A percentile compares a stretch with the other conserved stretches of the same genome.
phyloP scores from a whole-genome alignment of 1,284 basidiomycete species.

The Coniferiporia weirii region DNA sequence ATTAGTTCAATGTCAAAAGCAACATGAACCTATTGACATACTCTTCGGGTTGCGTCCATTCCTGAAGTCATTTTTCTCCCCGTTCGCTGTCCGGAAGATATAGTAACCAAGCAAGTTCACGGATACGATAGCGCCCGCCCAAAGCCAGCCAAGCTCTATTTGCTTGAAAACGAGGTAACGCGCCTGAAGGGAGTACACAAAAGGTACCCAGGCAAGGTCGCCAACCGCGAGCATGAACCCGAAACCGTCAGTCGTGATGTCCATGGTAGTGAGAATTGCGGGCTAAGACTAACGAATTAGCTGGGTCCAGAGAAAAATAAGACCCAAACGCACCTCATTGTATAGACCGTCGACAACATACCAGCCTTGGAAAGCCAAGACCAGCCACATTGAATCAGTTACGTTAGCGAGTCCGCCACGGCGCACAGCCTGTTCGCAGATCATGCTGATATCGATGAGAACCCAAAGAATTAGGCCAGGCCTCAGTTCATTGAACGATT shows the following conservation, averaged over 20 bases:
- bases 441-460: constrained; percentile 87
- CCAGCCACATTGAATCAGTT: constrained; percentile 91
- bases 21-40: constrained; percentile 27
- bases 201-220: constrained; percentile 93
- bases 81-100: constrained; percentile 87
- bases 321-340: constrained; percentile 64
- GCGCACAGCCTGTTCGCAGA: constrained; percentile 84
- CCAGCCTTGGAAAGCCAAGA: constrained; percentile 81
- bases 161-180: constrained; percentile 90
- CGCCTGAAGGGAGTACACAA: constrained; percentile 91
- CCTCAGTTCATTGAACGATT: constrained; percentile 94
- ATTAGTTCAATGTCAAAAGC: background rate
- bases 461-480: constrained; percentile 96
- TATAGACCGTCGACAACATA: constrained; percentile 87
- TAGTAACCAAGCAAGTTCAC: constrained; percentile 81
- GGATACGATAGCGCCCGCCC: constrained; percentile 56
- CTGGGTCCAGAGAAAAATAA: constrained; percentile 10
- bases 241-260: constrained; percentile 96
- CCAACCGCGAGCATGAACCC: constrained; percentile 98
- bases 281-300: constrained; percentile 38
- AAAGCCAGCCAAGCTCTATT: constrained; percentile 69
- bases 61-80: constrained; percentile 94
- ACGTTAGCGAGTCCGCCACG: constrained; percentile 61
- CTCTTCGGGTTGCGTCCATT: constrained; percentile 93
- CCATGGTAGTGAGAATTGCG: constrained; percentile 93